Evolutionary conservation across 306 rosid genomes (phyloP).

Genomic region (Malus fusca): DNA sequence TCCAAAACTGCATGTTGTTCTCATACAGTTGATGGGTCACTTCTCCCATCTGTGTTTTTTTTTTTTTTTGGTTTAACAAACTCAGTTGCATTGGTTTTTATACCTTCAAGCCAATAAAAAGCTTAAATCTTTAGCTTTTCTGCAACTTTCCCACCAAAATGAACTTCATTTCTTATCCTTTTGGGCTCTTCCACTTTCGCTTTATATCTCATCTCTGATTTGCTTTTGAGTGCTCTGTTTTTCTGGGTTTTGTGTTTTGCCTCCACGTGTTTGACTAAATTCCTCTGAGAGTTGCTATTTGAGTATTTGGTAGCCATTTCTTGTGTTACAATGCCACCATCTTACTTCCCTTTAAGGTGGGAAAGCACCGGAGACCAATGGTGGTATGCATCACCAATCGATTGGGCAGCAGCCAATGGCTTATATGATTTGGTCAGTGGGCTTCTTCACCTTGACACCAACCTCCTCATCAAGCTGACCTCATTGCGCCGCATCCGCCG

Average conservation of each 20-base stretch:
- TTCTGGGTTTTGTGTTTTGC: not conserved
- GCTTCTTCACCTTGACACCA: conserved; percentile 82
- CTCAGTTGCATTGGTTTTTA: not conserved
- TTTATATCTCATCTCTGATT: not conserved
- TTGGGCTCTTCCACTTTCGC: conserved; percentile 10
- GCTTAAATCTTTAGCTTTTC: conserved; percentile 14
- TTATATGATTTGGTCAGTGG: conserved; percentile 70
- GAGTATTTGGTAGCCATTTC: not conserved
- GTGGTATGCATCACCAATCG: conserved; percentile 96
- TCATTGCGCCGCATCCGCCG: conserved; percentile 88
- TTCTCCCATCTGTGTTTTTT: not conserved
- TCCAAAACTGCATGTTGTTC: not conserved
- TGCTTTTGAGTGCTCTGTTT: not conserved
- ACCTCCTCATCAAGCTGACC: conserved; percentile 79
- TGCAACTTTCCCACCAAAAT: conserved; percentile 14
- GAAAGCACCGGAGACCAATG: conserved; percentile 89
- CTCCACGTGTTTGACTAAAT: not conserved
- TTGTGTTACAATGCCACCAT: conserved; percentile 33
- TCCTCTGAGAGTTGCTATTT: not conserved
- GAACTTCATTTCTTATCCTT: conserved; percentile 8
- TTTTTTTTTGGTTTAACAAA: not conserved
- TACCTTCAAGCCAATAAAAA: not conserved
- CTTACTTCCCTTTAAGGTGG: conserved; percentile 79
- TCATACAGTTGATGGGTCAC: not conserved
- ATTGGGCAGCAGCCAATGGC: conserved; percentile 89